Base-by-base conservation (phyloP, 495 filamentous ascomycete species). In the Aspergillus sclerotiicarbonarius region DNA sequence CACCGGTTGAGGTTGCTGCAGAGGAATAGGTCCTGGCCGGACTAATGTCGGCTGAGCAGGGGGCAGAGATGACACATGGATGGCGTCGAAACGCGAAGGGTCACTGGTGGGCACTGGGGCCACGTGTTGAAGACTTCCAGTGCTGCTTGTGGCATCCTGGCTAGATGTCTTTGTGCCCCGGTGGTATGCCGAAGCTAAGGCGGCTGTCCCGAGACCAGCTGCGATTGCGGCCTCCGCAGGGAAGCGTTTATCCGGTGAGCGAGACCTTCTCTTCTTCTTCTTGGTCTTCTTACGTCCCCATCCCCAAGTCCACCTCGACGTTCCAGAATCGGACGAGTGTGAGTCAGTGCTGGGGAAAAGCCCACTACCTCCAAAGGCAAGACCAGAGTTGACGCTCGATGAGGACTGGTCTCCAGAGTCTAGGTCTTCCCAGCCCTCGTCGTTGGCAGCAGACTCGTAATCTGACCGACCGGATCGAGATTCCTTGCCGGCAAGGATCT, bases 361-460 rank as follows among this genome's bases (percentile, higher is more conserved):
- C 45, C 63, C 64, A 65, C 76, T 73, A 56, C 68, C 65, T 66
- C 85, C 75, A 65, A 79, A 88, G 3, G 84, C 84, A 45, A 88
- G 76, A 8, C 67, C 80, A 21, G 83, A 85, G 54, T 72, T 73
- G n/a, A 69, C 71, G 65, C 77, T 79, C 6, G 76, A 75, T 12
- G 82, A 79, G 30, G 66, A 67, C 21, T 70, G 67, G 31, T 77
- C 79, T 30, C 80, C 80, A 0, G 82, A 82, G 21, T 76, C 73
- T 8, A 81, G 78, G 64, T 84, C 82, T 49, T 86, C 79, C 86
- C 84, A 87, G n/a, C 72, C 80, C n/a, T 83, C 83, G 30, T 83
- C 80, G 13, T 77, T 73, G 3, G 57, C 66, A 29, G 62, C 70
- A 25, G 74, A 70, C 15, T 66, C 58, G 47, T 69, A 66, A 37